phyloP scores from a whole-genome alignment of 306 rosid species.

The Casuarina equisetifolia region DNA sequence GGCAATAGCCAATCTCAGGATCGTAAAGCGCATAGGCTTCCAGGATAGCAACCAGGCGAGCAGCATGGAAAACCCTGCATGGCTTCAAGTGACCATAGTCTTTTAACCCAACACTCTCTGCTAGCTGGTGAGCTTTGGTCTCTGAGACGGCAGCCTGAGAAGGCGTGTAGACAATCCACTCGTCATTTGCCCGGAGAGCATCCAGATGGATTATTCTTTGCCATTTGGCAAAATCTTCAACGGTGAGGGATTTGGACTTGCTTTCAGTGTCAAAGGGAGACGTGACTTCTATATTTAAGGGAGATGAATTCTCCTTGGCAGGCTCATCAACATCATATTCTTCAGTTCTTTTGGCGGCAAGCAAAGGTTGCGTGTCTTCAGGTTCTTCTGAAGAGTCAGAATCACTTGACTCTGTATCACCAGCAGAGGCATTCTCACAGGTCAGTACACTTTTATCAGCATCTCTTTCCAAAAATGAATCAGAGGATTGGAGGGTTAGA shows the following conservation, averaged over 20 bases:
- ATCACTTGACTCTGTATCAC: constrained; percentile 64
- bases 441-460: constrained; percentile 46
- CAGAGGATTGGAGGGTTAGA: constrained; percentile 34
- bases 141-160: constrained; percentile 67
- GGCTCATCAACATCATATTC: constrained; percentile 45
- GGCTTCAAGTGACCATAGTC: constrained; percentile 89
- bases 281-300: constrained; percentile 39
- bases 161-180: constrained; percentile 73
- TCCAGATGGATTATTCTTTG: constrained; percentile 91
- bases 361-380: constrained; percentile 66
- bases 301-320: constrained; percentile 59
- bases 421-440: constrained; percentile 58
- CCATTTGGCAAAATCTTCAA: constrained; percentile 89
- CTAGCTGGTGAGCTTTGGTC: constrained; percentile 57
- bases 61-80: constrained; percentile 78
- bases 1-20: constrained; percentile 98
- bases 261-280: not conserved
- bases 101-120: constrained; percentile 90
- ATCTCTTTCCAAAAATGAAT: constrained; percentile 68
- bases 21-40: constrained; percentile 95
- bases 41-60: constrained; percentile 87
- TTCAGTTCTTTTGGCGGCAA: constrained; percentile 53
- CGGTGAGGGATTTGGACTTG: constrained; percentile 36
- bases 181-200: constrained; percentile 88
- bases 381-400: constrained; percentile 83